Percentiles rank a stretch among this genome's conserved stretches.
These are phyloP conservation scores for Eucalyptus cloeziana DNA, from an alignment of 345 rosid species.

Conservation along the genomic window DNA sequence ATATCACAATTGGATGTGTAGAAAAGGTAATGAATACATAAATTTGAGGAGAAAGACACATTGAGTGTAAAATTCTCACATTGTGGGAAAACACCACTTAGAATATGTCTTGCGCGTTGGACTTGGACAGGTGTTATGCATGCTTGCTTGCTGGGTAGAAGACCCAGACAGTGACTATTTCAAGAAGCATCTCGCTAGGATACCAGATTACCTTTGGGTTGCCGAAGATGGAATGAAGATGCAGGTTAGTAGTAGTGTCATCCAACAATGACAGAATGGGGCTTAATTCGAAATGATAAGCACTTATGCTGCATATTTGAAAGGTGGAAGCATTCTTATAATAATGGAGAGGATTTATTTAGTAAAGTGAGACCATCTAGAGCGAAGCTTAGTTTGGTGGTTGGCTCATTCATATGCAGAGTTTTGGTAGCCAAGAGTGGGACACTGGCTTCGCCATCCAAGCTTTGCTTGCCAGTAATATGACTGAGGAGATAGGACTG, in stretches of 20 bases:
- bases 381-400: background rate
- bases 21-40: slow-evolving; percentile 10
- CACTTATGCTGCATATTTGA: background rate
- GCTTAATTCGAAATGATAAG: background rate
- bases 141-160: slow-evolving; percentile 68
- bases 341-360: background rate
- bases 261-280: background rate
- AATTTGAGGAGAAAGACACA: background rate
- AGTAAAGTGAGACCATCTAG: background rate
- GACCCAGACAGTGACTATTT: slow-evolving; percentile 39
- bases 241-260: slow-evolving; percentile 13
- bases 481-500: slow-evolving; percentile 15
- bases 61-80: background rate
- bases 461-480: slow-evolving; percentile 27
- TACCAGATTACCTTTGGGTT: slow-evolving; percentile 48
- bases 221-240: slow-evolving; percentile 65
- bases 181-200: slow-evolving; percentile 46
- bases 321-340: background rate
- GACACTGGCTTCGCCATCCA: slow-evolving; percentile 32
- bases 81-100: background rate
- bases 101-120: background rate
- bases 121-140: slow-evolving; percentile 24
- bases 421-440: slow-evolving; percentile 63
- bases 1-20: slow-evolving; percentile 24
- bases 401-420: slow-evolving; percentile 2